Conservation (phyloP, 1,284 basidiomycete genomes). For the Ganoderma boninense region DNA sequence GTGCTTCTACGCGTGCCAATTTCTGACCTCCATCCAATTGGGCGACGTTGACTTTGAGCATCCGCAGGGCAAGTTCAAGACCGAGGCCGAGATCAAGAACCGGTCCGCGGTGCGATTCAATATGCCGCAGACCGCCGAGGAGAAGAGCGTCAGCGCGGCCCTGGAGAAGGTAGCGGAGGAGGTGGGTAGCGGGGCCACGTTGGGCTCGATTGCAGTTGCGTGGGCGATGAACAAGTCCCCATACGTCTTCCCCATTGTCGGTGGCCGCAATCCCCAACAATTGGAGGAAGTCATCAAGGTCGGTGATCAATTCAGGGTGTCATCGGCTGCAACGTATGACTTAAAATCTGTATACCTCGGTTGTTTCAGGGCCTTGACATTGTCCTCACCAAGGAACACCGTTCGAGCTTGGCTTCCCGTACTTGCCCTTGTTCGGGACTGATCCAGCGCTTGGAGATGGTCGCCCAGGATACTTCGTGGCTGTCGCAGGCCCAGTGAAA, state of each 20-base stretch:
- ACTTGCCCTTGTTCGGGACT: slow-evolving; percentile 39
- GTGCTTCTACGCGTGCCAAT: background rate
- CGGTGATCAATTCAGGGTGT: no score
- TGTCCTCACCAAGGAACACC: slow-evolving; percentile 50
- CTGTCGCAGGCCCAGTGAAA: slow-evolving; percentile 17
- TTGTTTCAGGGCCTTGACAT: slow-evolving; percentile 53
- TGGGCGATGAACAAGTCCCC: slow-evolving; percentile 40
- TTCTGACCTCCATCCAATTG: background rate
- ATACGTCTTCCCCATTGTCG: slow-evolving; percentile 28
- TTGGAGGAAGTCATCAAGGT: slow-evolving; percentile 52
- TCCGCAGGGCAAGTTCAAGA: slow-evolving; percentile 26
- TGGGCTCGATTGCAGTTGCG: slow-evolving; percentile 27
- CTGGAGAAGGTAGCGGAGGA: slow-evolving; percentile 33
- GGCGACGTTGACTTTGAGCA: background rate
- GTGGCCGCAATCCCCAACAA: slow-evolving; percentile 43
- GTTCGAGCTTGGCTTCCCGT: slow-evolving; percentile 54
- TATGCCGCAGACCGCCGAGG: slow-evolving; percentile 26
- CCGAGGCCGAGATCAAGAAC: slow-evolving; percentile 49
- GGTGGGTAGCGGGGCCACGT: slow-evolving; percentile 33
- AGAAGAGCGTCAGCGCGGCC: slow-evolving; percentile 31
- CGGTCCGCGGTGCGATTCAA: slow-evolving; percentile 35
- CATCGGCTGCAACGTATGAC: background rate
- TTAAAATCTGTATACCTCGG: background rate
- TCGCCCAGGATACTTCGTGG: slow-evolving; percentile 14
- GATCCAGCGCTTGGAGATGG: slow-evolving; percentile 21